These are phyloP conservation scores for Lipomyces mesembrius DNA, from an alignment of 805 yeast genomes.

Conservation along the genomic window DNA sequence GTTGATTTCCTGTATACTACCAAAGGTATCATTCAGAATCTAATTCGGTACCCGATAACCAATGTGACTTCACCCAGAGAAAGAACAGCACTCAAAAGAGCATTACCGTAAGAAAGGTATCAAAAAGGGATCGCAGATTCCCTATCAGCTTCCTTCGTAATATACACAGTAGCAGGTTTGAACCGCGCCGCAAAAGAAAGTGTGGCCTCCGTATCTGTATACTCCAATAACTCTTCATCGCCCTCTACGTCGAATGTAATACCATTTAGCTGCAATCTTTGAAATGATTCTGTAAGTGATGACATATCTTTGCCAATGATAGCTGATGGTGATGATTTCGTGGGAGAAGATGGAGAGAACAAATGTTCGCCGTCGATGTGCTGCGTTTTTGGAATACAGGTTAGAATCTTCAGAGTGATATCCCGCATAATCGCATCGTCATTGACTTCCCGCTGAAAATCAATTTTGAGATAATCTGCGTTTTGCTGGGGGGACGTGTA, in stretches of 20 bases:
- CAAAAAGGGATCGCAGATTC: neutral
- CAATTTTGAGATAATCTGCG: neutral
- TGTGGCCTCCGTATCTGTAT: neutral
- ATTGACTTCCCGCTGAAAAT: neutral
- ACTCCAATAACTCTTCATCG: neutral
- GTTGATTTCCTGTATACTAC: neutral
- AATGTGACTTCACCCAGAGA: neutral
- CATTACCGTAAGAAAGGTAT: neutral
- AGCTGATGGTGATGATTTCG: neutral
- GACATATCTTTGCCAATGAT: neutral
- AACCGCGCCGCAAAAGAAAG: neutral
- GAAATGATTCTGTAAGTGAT: neutral
- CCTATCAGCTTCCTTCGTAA: neutral
- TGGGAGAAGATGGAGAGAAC: neutral
- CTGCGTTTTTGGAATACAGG: neutral
- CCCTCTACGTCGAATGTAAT: neutral
- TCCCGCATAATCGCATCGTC: neutral
- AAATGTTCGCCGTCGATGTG: neutral
- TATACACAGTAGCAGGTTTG: neutral
- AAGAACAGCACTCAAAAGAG: neutral
- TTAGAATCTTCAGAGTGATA: neutral
- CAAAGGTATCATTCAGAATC: neutral
- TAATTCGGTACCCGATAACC: neutral
- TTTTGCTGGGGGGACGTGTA: neutral
- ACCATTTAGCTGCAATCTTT: neutral